phyloP scores from a whole-genome alignment of 1,284 basidiomycete species.

The Leccinum solheimii region DNA sequence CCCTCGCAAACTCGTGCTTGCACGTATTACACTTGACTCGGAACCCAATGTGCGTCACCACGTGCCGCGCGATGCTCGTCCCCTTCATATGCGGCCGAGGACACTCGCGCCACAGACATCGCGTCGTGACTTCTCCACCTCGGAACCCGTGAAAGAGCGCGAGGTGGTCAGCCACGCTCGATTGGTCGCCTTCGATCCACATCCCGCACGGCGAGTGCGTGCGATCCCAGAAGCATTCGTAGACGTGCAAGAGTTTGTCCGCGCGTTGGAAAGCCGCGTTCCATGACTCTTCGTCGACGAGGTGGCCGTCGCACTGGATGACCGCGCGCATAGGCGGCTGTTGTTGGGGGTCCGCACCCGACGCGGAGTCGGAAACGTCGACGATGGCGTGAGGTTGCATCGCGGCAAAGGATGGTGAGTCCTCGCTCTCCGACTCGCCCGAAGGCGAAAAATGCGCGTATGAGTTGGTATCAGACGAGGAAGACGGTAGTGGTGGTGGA shows the following conservation, averaged over 20 bases:
- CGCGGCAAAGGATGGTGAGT: constrained; percentile 11
- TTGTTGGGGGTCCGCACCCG: constrained; percentile 1
- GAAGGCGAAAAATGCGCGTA: constrained; percentile 26
- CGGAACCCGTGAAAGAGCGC: constrained; percentile 33
- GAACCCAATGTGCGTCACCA: constrained; percentile 34
- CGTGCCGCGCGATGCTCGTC: constrained; percentile 37
- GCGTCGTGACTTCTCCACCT: constrained; percentile 32
- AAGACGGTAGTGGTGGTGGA: constrained; percentile 6
- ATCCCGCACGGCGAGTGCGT: constrained; percentile 28
- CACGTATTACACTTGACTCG: constrained; percentile 34
- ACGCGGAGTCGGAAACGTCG: constrained; percentile 17
- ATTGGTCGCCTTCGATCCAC: constrained; percentile 37
- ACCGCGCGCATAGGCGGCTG: constrained; percentile 18
- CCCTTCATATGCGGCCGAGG: constrained; percentile 33
- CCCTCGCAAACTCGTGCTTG: constrained; percentile 35
- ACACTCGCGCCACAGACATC: constrained; percentile 35
- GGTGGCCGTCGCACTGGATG: constrained; percentile 30
- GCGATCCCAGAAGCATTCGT: constrained; percentile 35
- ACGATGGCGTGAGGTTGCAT: constrained; percentile 23
- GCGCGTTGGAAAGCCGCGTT: constrained; percentile 21
- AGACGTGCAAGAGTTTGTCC: constrained; percentile 32
- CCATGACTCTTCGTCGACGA: constrained; percentile 35
- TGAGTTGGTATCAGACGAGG: constrained; percentile 23
- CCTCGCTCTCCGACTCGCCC: constrained; percentile 30
- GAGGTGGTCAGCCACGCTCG: constrained; percentile 36